Conservation (phyloP, 306 rosid genomes). For the Begonia masoniana region DNA sequence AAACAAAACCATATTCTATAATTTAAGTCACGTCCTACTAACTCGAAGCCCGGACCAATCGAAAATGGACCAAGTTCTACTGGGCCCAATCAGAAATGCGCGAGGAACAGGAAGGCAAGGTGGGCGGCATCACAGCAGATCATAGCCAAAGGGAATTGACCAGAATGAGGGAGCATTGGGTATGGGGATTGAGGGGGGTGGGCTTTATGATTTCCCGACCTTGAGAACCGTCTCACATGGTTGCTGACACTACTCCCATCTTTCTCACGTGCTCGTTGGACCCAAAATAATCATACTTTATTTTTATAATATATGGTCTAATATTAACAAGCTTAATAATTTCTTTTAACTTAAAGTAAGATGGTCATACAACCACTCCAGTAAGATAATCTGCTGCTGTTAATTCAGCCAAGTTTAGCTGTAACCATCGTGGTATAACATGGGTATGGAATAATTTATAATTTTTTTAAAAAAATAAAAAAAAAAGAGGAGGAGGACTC, state of each 20-base stretch:
- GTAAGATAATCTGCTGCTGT: too few relatives aligned
- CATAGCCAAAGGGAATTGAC: slow-evolving; percentile 29
- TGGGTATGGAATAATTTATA: slow-evolving; percentile 46
- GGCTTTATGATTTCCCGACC: slow-evolving; percentile 20
- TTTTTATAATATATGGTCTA: slow-evolving; percentile 7
- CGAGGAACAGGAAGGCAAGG: slow-evolving; percentile 18
- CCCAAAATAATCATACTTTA: slow-evolving; percentile 26
- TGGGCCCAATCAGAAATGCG: slow-evolving; percentile 24
- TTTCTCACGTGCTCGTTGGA: slow-evolving; percentile 62
- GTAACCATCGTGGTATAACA: slow-evolving; percentile 88
- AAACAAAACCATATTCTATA: too few relatives aligned
- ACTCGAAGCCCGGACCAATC: slow-evolving; percentile 3
- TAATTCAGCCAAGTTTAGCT: slow-evolving; percentile 47
- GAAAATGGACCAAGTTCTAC: too few relatives aligned
- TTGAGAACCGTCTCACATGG: slow-evolving; percentile 51
- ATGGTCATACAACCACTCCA: too few relatives aligned
- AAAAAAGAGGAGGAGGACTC: slow-evolving; percentile 54
- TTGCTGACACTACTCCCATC: slow-evolving; percentile 59
- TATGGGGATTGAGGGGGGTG: slow-evolving; percentile 3
- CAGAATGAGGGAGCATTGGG: slow-evolving; percentile 11
- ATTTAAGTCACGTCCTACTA: too few relatives aligned
- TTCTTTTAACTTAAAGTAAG: slow-evolving; percentile 1
- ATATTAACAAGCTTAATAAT: not conserved
- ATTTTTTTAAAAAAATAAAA: slow-evolving; percentile 12
- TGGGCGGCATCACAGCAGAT: slow-evolving; percentile 11